Base-by-base conservation (phyloP, 352 stramenopile species). In the Globisporangium spiculum region DNA sequence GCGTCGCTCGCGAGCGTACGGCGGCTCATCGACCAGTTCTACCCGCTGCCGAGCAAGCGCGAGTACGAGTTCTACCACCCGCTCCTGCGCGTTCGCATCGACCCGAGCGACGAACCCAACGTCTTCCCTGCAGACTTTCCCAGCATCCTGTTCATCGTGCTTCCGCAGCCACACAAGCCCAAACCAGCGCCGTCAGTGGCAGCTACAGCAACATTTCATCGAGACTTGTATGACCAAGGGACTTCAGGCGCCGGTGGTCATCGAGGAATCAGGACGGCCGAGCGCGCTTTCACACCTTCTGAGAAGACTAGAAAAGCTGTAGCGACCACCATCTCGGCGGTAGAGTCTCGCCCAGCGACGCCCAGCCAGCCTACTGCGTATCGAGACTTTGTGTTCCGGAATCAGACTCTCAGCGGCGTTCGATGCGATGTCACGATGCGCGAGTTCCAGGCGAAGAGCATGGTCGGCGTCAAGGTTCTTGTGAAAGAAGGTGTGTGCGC, bases 1-100 rank as follows among this genome's bases (percentile, higher is more conserved):
- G 68, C 74, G 7, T 66, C 71, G 27, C 68, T 80, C 34, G 74
- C 66, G 8, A 69, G 67, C 41, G 63, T 71, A 54, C 68, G 71
- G 1, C n/a, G 24, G 14, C 74, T 80, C 26, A 65, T 80, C 32
- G 62, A 76, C 36, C 68, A 77, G 60, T 80, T 80, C 60, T 74
- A 76, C 34, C 74, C 71, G 20, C 52, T 74, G n/a, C 65, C 71
- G 0, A 64, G 60, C 60, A 55, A 69, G 10, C 74, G 68, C 57
- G 54, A 66, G 24, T 77, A 74, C 68, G 65, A 71, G 30, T 80
- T 80, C 52, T 66, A 64, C 52, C 61, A 80, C 52, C 74, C 71
- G 18, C 27, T 22, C 8, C 54, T 50, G 22, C 46, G 32, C n/a
- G 27, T 36, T 2, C 62, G 62, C 32, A 66, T 73, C 22, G 62